A percentile compares a stretch with the other conserved stretches of the same genome.
phyloP scores from a whole-genome alignment of 2,329 filamentous ascomycete species.

The Aspergillus terreus region DNA sequence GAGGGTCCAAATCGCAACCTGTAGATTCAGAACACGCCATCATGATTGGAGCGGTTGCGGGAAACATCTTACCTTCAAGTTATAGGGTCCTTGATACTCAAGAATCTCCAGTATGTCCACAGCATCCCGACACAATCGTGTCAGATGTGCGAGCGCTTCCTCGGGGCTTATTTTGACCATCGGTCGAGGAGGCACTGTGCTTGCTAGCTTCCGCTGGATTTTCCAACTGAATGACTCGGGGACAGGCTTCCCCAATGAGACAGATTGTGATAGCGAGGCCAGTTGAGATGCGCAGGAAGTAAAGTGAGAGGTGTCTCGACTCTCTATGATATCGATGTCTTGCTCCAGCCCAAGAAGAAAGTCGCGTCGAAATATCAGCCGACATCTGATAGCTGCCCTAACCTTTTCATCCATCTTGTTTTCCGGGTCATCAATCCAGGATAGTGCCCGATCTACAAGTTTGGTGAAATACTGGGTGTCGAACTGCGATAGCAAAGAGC shows the following conservation, averaged over 20 bases:
- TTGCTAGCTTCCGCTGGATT: slow-evolving; percentile 85
- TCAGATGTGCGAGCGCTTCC: slow-evolving; percentile 67
- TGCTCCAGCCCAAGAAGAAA: slow-evolving; percentile 41
- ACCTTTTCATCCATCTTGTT: slow-evolving; percentile 33
- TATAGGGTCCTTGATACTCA: slow-evolving; percentile 64
- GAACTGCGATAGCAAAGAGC: slow-evolving; percentile 67
- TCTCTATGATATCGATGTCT: slow-evolving; percentile 29
- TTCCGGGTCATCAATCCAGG: slow-evolving; percentile 43
- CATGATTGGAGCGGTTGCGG: slow-evolving; percentile 1
- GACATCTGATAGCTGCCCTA: slow-evolving; percentile 56
- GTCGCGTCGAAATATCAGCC: slow-evolving; percentile 63
- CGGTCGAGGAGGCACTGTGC: slow-evolving; percentile 86
- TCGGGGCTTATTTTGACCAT: slow-evolving; percentile 74
- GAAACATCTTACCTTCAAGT: slow-evolving; percentile 56
- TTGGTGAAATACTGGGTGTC: slow-evolving; percentile 54
- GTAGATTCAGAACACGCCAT: slow-evolving; percentile 11
- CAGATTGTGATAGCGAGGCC: slow-evolving; percentile 56
- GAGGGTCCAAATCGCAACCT: slow-evolving; percentile 72
- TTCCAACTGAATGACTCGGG: slow-evolving; percentile 84
- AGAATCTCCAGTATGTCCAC: slow-evolving; percentile 65
- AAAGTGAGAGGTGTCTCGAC: slow-evolving; percentile 27
- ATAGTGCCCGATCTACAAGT: slow-evolving; percentile 54
- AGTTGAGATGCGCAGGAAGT: slow-evolving; percentile 43
- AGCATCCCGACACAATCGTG: slow-evolving; percentile 68
- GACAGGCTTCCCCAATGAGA: slow-evolving; percentile 61